phyloP scores from a whole-genome alignment of 768 basidiomycete species.

The Tylopilus sp. region DNA sequence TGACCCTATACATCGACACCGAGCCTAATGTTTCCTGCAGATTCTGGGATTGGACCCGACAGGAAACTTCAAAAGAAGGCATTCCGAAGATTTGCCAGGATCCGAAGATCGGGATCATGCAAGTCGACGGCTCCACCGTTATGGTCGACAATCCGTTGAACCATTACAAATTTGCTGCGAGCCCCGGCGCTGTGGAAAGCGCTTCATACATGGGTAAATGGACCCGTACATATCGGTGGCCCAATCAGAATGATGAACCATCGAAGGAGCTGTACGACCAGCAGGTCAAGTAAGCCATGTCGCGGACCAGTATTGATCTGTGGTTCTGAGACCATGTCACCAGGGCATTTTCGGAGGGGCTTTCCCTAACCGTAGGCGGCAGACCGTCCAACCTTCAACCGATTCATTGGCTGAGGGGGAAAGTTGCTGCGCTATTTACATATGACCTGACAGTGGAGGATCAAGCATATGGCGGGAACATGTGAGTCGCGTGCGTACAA shows the following conservation, averaged over 20 bases:
- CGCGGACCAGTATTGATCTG: too few relatives aligned
- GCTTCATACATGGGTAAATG: constrained; percentile 6
- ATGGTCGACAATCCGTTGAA: constrained; percentile 11
- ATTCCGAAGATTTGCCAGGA: constrained; percentile 6
- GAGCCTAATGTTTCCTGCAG: not conserved
- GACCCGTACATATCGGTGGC: constrained; percentile 18
- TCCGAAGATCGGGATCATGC: not conserved
- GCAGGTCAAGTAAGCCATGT: constrained; percentile 6
- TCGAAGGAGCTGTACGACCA: constrained; percentile 9
- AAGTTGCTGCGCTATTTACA: constrained; percentile 13
- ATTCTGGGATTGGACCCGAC: constrained; percentile 20
- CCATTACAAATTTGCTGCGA: constrained; percentile 7
- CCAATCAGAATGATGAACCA: not conserved
- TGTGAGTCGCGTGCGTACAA: constrained; percentile 1
- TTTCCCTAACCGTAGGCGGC: too few relatives aligned
- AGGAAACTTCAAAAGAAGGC: not conserved
- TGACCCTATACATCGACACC: not conserved
- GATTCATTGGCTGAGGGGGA: constrained; percentile 15
- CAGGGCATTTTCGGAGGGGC: constrained; percentile 6
- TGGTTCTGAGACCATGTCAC: not conserved
- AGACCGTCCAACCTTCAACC: not conserved
- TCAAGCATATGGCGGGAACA: constrained; percentile 13
- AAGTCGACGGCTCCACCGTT: not conserved
- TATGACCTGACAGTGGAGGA: constrained; percentile 11
- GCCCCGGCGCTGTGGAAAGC: not conserved